A percentile compares a stretch with the other conserved stretches of the same genome.
phyloP scores from a whole-genome alignment of 139 green algal species.

The Tetraselmis chui region DNA sequence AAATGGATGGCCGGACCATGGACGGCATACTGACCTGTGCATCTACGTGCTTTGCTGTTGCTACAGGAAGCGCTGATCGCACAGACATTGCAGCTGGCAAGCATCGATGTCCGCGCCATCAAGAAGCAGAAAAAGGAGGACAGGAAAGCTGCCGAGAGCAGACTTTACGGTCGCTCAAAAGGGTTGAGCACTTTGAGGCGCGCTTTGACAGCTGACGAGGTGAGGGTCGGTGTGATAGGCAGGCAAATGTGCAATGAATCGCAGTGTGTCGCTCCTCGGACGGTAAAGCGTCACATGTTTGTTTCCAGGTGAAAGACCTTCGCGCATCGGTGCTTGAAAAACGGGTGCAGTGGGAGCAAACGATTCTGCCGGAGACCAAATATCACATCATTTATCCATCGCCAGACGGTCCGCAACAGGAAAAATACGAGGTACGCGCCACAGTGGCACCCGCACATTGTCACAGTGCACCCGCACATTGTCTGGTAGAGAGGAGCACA shows the following conservation, averaged over 20 bases:
- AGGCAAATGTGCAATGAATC: neutral
- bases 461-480: too few species aligned
- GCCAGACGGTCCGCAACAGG: neutral
- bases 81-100: constrained; percentile 32
- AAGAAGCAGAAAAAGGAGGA: constrained; percentile 4
- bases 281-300: neutral
- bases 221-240: neutral
- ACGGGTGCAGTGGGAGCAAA: neutral
- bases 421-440: constrained; percentile 4
- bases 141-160: constrained; percentile 4
- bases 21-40: too few species aligned
- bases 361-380: neutral
- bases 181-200: neutral
- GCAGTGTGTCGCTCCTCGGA: neutral
- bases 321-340: neutral
- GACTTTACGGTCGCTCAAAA: neutral
- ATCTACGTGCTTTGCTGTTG: too few species aligned
- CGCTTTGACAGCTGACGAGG: neutral
- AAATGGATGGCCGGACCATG: too few species aligned
- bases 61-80: constrained; percentile 24
- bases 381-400: constrained; percentile 9
- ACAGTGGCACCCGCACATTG: too few species aligned
- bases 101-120: constrained; percentile 1
- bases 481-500: too few species aligned
- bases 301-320: neutral